phyloP scores from a whole-genome alignment of 306 rosid genomes.

The Boehmeria nivea region DNA sequence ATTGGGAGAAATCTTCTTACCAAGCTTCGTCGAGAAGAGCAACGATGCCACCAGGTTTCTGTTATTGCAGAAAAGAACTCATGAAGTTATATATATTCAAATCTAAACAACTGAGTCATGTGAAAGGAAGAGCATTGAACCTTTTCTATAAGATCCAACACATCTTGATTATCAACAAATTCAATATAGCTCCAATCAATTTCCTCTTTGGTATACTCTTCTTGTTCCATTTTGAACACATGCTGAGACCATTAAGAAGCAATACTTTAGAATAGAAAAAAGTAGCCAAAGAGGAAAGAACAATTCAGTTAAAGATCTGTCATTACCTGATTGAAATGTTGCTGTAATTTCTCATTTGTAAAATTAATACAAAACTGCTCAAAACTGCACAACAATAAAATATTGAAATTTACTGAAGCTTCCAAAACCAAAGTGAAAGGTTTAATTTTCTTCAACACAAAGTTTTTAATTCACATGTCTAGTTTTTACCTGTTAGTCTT shows the following conservation, averaged over 20 bases:
- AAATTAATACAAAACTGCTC: slow-evolving; percentile 99
- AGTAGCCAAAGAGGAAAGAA: slow-evolving; percentile 3
- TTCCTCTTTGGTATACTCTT: slow-evolving; percentile 95
- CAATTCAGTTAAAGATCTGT: slow-evolving; percentile 15
- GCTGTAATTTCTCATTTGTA: slow-evolving; percentile 98
- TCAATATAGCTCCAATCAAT: slow-evolving; percentile 98
- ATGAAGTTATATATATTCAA: not conserved
- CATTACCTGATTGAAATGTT: slow-evolving; percentile 94
- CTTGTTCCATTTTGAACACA: slow-evolving; percentile 99
- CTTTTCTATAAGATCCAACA: slow-evolving; percentile 96
- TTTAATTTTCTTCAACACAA: no score
- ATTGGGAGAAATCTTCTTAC: slow-evolving; percentile 40
- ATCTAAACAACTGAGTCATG: slow-evolving; percentile 15
- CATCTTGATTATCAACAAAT: slow-evolving; percentile 96
- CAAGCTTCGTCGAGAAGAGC: slow-evolving; percentile 99
- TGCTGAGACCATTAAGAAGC: slow-evolving; percentile 55
- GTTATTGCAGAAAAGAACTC: slow-evolving; percentile 22
- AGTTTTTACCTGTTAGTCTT: slow-evolving; percentile 80
- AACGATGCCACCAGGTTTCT: slow-evolving; percentile 98
- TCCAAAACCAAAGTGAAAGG: slow-evolving; percentile 45
- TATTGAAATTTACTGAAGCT: no score
- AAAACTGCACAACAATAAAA: slow-evolving; percentile 67
- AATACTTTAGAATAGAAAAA: not conserved
- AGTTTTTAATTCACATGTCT: no score
- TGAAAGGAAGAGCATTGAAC: slow-evolving; percentile 30